A percentile compares a stretch with the other conserved stretches of the same genome.
These are phyloP conservation scores for Chlorella sp. DNA, from an alignment of 139 green algal genomes.

Conservation along the genomic window DNA sequence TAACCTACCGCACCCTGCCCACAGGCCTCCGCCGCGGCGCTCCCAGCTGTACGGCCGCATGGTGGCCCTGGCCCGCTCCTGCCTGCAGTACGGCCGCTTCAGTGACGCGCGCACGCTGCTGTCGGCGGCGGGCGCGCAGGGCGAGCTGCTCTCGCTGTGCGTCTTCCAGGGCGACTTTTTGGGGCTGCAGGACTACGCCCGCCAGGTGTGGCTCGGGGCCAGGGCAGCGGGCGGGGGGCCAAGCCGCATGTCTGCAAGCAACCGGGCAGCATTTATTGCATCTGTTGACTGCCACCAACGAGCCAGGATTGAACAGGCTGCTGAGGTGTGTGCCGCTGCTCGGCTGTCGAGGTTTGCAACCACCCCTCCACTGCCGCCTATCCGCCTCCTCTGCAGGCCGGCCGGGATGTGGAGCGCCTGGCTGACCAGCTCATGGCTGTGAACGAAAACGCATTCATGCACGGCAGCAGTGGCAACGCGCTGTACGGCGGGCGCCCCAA, in stretches of 20 bases:
- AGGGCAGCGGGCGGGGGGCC: no score
- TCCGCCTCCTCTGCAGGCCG: constrained; percentile 21
- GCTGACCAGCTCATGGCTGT: constrained; percentile 54
- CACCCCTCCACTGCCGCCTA: neutral
- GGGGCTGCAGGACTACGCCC: constrained; percentile 35
- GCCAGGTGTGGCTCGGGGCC: constrained; percentile 1
- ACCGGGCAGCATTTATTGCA: no score
- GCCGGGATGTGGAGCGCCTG: constrained; percentile 37
- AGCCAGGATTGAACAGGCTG: no score
- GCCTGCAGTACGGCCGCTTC: constrained; percentile 54
- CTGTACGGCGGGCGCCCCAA: constrained; percentile 39
- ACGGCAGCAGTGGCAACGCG: constrained; percentile 14
- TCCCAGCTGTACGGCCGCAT: constrained; percentile 40
- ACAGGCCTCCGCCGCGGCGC: constrained; percentile 38
- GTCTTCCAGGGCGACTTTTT: constrained; percentile 64
- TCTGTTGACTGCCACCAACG: no score
- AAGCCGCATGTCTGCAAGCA: no score
- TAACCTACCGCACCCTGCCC: neutral
- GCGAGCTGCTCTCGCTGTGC: constrained; percentile 58
- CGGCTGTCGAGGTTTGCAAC: neutral
- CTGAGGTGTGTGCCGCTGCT: neutral
- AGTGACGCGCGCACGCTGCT: constrained; percentile 41
- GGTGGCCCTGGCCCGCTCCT: constrained; percentile 48
- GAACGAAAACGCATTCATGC: constrained; percentile 46
- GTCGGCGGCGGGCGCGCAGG: constrained; percentile 53